Percentiles rank a stretch among this genome's conserved stretches.
phyloP scores from a whole-genome alignment of 306 rosid species.

The Neltuma alba region DNA sequence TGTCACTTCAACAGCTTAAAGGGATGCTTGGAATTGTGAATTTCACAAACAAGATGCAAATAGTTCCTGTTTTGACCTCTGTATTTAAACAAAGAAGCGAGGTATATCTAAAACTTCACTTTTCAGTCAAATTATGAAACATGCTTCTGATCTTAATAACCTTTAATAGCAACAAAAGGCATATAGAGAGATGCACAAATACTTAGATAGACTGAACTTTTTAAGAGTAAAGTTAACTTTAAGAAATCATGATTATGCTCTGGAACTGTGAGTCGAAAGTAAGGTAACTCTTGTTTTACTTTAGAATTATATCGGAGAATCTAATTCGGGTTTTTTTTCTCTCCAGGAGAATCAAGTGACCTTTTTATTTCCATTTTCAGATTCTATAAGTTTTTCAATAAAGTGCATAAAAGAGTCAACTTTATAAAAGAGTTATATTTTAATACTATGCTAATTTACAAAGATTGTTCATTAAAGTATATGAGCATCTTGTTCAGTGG shows the following conservation, averaged over 20 bases:
- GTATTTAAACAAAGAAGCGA: conserved; percentile 58
- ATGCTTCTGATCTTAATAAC: not conserved
- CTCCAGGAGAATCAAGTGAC: conserved; percentile 3
- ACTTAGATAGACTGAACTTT: not conserved
- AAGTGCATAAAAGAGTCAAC: not conserved
- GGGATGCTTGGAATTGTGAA: conserved; percentile 90
- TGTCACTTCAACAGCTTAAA: conserved; percentile 85
- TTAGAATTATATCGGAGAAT: conserved; percentile 23
- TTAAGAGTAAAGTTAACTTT: conserved; percentile 15
- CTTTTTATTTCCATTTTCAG: not conserved
- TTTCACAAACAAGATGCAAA: conserved; percentile 85
- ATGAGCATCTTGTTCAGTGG: conserved; percentile 71
- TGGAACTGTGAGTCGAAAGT: conserved; percentile 33
- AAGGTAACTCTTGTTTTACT: conserved; percentile 26
- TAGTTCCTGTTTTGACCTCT: conserved; percentile 70
- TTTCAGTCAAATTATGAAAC: not conserved
- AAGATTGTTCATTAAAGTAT: conserved; percentile 28
- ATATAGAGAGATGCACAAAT: not conserved
- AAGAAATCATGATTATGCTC: conserved; percentile 25
- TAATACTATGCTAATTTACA: not conserved
- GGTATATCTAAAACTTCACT: conserved; percentile 44
- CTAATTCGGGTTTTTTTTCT: conserved; percentile 33
- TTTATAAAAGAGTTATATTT: conserved; percentile 28
- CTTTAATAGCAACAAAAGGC: not conserved
- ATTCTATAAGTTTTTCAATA: not conserved